These are phyloP conservation scores for Tricharina praecox DNA, from an alignment of 495 filamentous ascomycete genomes.

Conservation along the genomic window DNA sequence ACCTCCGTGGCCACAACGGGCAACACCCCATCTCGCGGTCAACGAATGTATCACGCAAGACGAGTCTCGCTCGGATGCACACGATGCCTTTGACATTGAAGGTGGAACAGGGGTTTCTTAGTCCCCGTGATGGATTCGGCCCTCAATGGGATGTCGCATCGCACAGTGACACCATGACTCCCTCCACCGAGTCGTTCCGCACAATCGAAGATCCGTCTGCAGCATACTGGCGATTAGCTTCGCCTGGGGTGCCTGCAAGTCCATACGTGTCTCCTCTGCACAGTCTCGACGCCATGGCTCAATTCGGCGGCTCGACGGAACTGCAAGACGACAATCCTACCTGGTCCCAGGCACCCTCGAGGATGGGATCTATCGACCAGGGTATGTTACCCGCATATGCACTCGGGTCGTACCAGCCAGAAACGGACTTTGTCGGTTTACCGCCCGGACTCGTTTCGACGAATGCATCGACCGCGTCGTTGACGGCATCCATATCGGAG, in stretches of 20 bases:
- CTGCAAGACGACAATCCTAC: conserved; percentile 18
- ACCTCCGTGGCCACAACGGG: conserved; percentile 12
- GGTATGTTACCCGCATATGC: conserved; percentile 11
- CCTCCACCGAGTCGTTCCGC: not conserved
- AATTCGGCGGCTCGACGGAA: conserved; percentile 17
- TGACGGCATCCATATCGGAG: conserved; percentile 24
- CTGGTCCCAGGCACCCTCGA: conserved; percentile 19
- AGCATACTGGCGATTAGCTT: conserved; percentile 21
- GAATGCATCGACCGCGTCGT: conserved; percentile 24
- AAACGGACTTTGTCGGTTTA: conserved; percentile 14
- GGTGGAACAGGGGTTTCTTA: conserved; percentile 16
- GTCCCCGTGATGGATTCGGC: not conserved
- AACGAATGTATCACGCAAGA: conserved; percentile 17
- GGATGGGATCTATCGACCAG: conserved; percentile 23
- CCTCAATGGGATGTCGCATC: not conserved
- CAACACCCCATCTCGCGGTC: conserved; percentile 17
- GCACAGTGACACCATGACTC: not conserved
- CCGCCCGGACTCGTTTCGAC: conserved; percentile 21
- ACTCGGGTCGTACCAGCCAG: conserved; percentile 19
- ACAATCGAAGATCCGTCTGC: conserved; percentile 18
- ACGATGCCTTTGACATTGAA: conserved; percentile 14
- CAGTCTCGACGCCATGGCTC: conserved; percentile 9
- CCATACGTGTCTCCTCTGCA: conserved; percentile 14
- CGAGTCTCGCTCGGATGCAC: conserved; percentile 24
- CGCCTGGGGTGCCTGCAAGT: conserved; percentile 4